Evolutionary conservation across 2,329 filamentous ascomycete species (phyloP), one percentile per base, ranked within the genome.

Genomic region (Albifimbria verrucaria): DNA sequence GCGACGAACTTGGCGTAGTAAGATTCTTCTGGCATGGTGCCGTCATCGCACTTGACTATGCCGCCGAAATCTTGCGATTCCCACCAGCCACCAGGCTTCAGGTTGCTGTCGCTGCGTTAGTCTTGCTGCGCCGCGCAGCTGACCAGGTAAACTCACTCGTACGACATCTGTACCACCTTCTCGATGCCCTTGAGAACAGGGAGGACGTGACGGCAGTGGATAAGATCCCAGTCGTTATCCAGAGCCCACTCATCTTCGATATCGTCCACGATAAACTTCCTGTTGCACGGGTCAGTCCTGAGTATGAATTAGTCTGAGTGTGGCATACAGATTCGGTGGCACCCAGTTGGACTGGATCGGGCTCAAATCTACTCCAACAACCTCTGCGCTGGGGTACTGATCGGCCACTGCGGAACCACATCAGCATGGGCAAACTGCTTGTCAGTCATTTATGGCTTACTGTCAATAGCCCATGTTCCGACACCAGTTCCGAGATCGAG

Each of bases 201-300:
- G 21, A 54, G 60, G 5, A 62, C 60, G 11, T 59, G 62, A 2
- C 60, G 60, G 60, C 62, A 58, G 3, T 62, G 60, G 22, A 60
- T 54, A 49, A 62, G 57, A 41, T 62, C 60, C 49, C 55, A 61
- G 22, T 53, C 53, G 0, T 46, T 24, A 6, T 60, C 60, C 12
- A 61, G 52, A 47, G 58, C 55, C 83, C 82, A 86, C 0, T 77
- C 71, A 49, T 79, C 73, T 57, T 84, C 69, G 15, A 67, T 62
- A 26, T 71, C 68, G 23, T 71, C 68, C 15, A 71, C 68, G 7
- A 72, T 51, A 17, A 74, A 74, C 22, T 61, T 63, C 4, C 32
- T 39, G 18, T 7, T 17, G 12, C 18, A n/a, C 32, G 4, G 12
- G 32, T 39, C 32, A 39, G 32, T n/a, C 32, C 4, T 39, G 32